Base-by-base conservation (phyloP, 257 asterid species). In the Verbascum thapsus region DNA sequence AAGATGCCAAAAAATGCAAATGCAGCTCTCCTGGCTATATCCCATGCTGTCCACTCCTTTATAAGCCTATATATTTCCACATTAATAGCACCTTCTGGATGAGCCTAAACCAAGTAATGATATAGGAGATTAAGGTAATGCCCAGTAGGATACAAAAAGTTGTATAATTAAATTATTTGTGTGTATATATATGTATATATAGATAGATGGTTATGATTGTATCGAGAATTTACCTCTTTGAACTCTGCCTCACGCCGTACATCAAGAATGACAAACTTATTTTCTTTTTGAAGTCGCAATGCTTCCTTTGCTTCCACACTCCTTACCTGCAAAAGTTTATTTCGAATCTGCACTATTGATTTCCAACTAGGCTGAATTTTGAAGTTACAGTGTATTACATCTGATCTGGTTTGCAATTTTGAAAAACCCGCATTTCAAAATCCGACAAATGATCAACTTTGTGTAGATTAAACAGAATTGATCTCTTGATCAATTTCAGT, bases 31-130 rank as follows among this genome's bases (percentile, higher is more conserved):
- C 98, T 79, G 16, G 97, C 91, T 62, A 92, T 92, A 77, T 92
- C 98, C 97, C 98, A 92, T 8, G 98, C 94, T 9, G 97, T 89
- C 98, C 98, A 92, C 68, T 92, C 98, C 83, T 92, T 92, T 70
- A 92, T 92, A 44, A 92, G 94, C 82, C 98, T 80, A 62, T 88
- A 92, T 73, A 92, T 84, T 81, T 92, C 94, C 74, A 88, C 97
- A 75, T 88, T 88, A 30, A 92, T 77, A 16, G 98, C 97, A 50
- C 95, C 98, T 54, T 83, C 87, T 19, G 98, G 95, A 76, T 89
- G 98, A 58, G 74, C 95, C 98, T 89, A 61, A 47, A 64, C 54
- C 67, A 58, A 32, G 38, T 68, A 70, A 72, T 7, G 15, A 57
- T 54, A 38, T 54, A 38, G 12, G 50, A 56, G 34, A 48, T 42